phyloP scores from a whole-genome alignment of 257 asterid species.

The Forsythia viridissima region DNA sequence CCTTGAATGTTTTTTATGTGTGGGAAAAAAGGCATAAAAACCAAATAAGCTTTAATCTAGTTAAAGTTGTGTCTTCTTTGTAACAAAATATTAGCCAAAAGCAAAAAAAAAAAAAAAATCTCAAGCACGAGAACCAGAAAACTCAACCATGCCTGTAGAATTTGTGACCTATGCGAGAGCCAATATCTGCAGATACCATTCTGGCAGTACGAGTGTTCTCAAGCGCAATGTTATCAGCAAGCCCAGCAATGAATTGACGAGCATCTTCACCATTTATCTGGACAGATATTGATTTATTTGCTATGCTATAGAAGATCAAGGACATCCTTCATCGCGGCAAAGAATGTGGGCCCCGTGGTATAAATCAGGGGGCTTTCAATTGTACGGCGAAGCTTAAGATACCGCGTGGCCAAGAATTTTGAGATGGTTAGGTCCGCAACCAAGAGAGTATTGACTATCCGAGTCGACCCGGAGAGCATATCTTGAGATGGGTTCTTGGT shows the following conservation, averaged over 20 bases:
- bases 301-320: conserved; percentile 46
- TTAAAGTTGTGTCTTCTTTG: conserved; percentile 1
- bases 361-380: no score
- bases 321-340: no score
- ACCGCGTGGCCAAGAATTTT: no score
- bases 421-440: no score
- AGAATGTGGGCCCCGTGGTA: no score
- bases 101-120: background rate
- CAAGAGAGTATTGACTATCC: no score
- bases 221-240: conserved; percentile 83
- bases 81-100: background rate
- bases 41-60: background rate
- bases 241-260: conserved; percentile 73
- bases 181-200: conserved; percentile 96
- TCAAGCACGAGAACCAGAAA: conserved; percentile 21
- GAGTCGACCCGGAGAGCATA: no score
- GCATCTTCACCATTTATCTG: conserved; percentile 80
- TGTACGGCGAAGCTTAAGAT: no score
- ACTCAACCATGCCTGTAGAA: conserved; percentile 91
- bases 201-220: conserved; percentile 68
- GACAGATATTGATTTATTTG: conserved; percentile 49
- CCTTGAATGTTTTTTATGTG: background rate
- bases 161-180: conserved; percentile 83
- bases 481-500: no score
- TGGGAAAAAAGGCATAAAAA: conserved; percentile 5